Conservation (phyloP, 495 filamentous ascomycete genomes). For the Lophiostoma macrostomum region DNA sequence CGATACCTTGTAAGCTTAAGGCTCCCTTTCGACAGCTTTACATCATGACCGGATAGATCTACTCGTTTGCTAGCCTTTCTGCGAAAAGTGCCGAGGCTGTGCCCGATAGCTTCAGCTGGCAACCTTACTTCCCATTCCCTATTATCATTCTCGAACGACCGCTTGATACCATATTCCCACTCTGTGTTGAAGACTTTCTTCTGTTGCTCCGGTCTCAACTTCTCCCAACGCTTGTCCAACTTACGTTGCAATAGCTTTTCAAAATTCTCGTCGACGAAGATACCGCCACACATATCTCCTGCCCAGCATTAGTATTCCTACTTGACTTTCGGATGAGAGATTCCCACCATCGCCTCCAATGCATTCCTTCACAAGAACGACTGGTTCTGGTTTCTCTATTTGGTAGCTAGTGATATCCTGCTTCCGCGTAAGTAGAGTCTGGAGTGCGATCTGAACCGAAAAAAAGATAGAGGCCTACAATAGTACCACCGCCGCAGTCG, state of each 20-base stretch:
- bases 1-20: too few species aligned
- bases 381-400: conserved; percentile 15
- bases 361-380: conserved; percentile 8
- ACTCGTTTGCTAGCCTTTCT: neutral
- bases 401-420: conserved; percentile 25
- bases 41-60: neutral
- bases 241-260: neutral
- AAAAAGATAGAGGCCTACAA: too few species aligned
- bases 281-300: conserved; percentile 22
- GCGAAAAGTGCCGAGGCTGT: neutral
- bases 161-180: conserved; percentile 31
- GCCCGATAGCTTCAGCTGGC: neutral
- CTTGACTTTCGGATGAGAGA: too few species aligned
- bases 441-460: too few species aligned
- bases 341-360: too few species aligned
- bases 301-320: too few species aligned
- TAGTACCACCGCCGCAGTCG: conserved; percentile 29
- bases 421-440: too few species aligned
- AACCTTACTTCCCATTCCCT: neutral
- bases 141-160: conserved; percentile 3
- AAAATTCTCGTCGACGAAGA: conserved; percentile 22
- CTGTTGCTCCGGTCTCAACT: neutral
- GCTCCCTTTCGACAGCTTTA: conserved; percentile 13
- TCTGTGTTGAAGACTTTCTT: conserved; percentile 17
- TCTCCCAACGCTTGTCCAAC: conserved; percentile 7